A percentile compares a stretch with the other conserved stretches of the same genome.
These are phyloP conservation scores for Mycena venus DNA, from an alignment of 768 basidiomycete genomes.

Conservation along the genomic window DNA sequence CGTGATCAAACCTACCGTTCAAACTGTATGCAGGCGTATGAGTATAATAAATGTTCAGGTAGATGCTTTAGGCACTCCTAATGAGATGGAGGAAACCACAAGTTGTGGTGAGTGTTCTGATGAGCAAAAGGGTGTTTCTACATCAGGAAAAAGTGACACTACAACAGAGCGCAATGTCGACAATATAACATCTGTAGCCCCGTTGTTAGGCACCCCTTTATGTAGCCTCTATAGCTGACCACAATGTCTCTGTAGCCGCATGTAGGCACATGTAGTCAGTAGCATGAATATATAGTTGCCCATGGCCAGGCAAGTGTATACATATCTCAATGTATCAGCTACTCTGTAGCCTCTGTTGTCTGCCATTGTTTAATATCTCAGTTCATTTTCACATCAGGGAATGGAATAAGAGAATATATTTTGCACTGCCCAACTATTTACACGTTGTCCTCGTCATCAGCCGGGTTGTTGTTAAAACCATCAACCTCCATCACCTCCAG, in stretches of 20 bases:
- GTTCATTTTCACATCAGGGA: neutral
- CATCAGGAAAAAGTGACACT: neutral
- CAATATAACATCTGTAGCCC: neutral
- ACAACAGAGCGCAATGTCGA: neutral
- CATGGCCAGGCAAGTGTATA: neutral
- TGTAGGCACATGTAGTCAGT: neutral
- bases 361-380: neutral
- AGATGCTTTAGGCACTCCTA: no score
- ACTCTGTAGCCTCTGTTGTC: neutral
- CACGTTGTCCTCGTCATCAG: neutral
- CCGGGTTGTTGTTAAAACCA: neutral
- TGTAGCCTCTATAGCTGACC: constrained; percentile 1
- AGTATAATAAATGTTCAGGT: no score
- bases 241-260: neutral
- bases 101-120: no score
- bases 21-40: no score
- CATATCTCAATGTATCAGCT: neutral
- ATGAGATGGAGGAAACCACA: no score
- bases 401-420: neutral
- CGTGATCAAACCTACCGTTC: no score
- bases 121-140: no score
- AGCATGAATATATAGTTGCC: neutral
- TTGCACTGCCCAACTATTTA: neutral
- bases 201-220: constrained; percentile 2
- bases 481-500: neutral